Conservation (phyloP, 176 grass and related monocot genomes). For the Tillandsia fasciculata region DNA sequence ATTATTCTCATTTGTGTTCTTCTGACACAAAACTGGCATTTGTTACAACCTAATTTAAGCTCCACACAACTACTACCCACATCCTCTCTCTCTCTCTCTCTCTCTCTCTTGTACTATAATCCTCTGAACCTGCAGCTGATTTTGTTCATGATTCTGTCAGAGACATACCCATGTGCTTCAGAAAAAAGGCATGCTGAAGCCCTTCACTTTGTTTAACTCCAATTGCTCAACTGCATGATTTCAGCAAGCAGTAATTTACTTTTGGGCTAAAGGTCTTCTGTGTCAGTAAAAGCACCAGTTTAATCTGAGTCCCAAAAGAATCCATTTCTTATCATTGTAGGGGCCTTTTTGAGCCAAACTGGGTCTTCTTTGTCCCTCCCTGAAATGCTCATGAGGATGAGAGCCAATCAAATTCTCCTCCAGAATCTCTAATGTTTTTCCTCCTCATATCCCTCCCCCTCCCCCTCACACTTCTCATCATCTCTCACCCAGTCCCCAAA, state of each 20-base stretch:
- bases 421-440: conserved; percentile 18
- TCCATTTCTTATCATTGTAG: conserved; percentile 10
- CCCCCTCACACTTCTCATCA: not conserved
- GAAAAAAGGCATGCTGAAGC: too few species aligned
- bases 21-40: not conserved
- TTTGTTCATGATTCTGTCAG: too few species aligned
- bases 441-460: conserved; percentile 19
- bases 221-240: too few species aligned
- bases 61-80: not conserved
- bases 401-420: not conserved
- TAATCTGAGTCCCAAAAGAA: not conserved
- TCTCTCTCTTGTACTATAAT: not conserved
- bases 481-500: too few species aligned
- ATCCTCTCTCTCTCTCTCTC: not conserved
- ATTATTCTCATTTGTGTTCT: not conserved
- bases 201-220: too few species aligned
- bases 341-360: conserved; percentile 18
- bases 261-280: too few species aligned
- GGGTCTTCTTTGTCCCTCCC: not conserved
- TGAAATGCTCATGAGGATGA: too few species aligned
- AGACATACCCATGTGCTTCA: too few species aligned
- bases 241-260: too few species aligned
- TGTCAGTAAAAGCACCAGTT: not conserved
- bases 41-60: not conserved
- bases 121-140: not conserved